Percentiles rank a stretch among this genome's conserved stretches.
phyloP scores from a whole-genome alignment of 2,329 filamentous ascomycete species.

The Aurifilum marmelostoma region DNA sequence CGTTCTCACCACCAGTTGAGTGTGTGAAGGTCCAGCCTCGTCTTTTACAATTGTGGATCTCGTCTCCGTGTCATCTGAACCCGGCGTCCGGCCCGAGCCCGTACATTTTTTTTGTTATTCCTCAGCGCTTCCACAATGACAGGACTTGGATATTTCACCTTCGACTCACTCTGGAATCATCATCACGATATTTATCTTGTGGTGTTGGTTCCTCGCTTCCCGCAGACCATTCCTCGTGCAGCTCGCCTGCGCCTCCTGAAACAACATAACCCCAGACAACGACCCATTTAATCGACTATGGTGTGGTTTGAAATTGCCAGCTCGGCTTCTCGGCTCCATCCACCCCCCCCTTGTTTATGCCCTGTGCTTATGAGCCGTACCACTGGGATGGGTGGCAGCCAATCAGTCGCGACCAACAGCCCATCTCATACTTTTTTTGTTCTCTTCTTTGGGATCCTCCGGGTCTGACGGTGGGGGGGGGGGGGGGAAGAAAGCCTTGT shows the following conservation, averaged over 20 bases:
- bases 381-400: slow-evolving; percentile 18
- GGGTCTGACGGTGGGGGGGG: neutral
- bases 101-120: neutral
- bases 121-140: slow-evolving; percentile 1
- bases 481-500: neutral
- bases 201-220: neutral
- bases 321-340: slow-evolving; percentile 20
- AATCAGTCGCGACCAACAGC: slow-evolving; percentile 11
- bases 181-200: slow-evolving; percentile 1
- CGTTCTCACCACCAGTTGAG: slow-evolving; percentile 12
- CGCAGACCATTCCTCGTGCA: slow-evolving; percentile 18
- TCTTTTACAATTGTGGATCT: slow-evolving; percentile 20
- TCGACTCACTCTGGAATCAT: neutral
- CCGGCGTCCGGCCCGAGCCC: slow-evolving; percentile 6
- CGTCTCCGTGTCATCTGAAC: neutral
- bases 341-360: neutral
- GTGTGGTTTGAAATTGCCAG: slow-evolving; percentile 24
- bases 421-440: neutral
- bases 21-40: slow-evolving; percentile 15
- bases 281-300: slow-evolving; percentile 24
- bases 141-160: neutral
- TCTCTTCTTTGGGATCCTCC: neutral
- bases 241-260: slow-evolving; percentile 24
- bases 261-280: slow-evolving; percentile 16
- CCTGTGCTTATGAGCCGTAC: slow-evolving; percentile 7